Evolutionary conservation across 2,329 filamentous ascomycete genomes (phyloP), one percentile per base, ranked within the genome.

Genomic region (Alternaria infectoria): DNA sequence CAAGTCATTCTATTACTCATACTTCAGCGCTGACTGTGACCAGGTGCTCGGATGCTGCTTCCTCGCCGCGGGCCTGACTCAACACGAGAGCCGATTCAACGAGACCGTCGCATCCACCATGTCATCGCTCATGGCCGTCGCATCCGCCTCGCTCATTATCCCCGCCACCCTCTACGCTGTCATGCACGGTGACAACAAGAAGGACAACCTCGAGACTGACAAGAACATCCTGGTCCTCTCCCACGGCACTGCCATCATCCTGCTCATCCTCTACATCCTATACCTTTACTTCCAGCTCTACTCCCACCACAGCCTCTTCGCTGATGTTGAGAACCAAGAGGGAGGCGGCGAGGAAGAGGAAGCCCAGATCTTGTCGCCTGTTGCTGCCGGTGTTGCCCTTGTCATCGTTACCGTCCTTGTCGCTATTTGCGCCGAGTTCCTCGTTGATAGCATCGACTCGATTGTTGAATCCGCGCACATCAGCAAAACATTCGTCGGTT

Each of bases 61-160:
- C 80, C 79, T 86, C 59, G 79, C 83, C 25, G 84, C 83, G 36
- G 84, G 84, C 26, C 76, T 84, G 51, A 76, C 77, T 56, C 79
- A 81, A 58, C 70, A 75, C 49, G 81, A 85, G 73, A 80, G 81
- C 73, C 73, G 57, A 32, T 96, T 95, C 80, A 91, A 93, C 67
- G 85, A 86, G 10, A 93, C 90, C 6, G 92, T 92, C 54, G 92
- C 92, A 40, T 91, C 92, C 69, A 94, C 92, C 44, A 93, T 88
- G 86, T 87, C 86, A 1, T 88, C 85, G 6, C 80, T 87, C 55
- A 86, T 87, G 84, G 85, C 85, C 23, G 85, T 87, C 64, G 83
- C 85, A 25, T 83, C 82, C 30, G 85, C 85, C 10, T 86, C 82
- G 23, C 78, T 86, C 30, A 85, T 86, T 77, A 85, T 86, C 62